Percentiles rank a stretch among this genome's conserved stretches.
These are phyloP conservation scores for Microdochium trichocladiopsis DNA, from an alignment of 2,329 filamentous ascomycete genomes.

Conservation along the genomic window DNA sequence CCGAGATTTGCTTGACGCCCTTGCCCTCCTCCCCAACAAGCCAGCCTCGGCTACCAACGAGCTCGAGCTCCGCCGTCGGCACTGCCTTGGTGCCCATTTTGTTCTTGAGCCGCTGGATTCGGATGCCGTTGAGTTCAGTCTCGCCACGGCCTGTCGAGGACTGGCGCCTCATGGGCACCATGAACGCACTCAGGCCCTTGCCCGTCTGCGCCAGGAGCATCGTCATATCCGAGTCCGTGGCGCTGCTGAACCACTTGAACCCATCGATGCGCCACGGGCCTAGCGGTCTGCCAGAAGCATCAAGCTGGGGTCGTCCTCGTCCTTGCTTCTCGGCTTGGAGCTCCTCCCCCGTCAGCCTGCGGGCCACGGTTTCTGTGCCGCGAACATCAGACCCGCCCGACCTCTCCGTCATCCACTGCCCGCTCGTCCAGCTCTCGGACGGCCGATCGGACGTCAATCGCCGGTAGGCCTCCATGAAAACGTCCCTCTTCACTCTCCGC, in stretches of 20 bases:
- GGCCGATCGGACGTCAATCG: conserved; percentile 36
- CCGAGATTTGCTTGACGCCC: conserved; percentile 51
- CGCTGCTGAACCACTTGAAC: conserved; percentile 59
- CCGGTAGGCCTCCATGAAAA: conserved; percentile 31
- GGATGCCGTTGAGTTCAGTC: conserved; percentile 46
- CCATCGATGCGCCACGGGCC: conserved; percentile 42
- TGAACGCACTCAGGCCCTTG: conserved; percentile 44
- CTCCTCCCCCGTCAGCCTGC: conserved; percentile 6
- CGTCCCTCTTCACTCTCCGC: conserved; percentile 3
- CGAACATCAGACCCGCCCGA: conserved; percentile 51
- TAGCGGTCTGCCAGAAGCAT: conserved; percentile 6
- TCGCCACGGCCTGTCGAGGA: conserved; percentile 1
- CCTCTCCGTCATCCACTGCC: conserved; percentile 59
- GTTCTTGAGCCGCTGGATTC: conserved; percentile 51
- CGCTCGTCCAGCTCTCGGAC: conserved; percentile 45
- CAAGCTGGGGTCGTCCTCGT: conserved; percentile 2
- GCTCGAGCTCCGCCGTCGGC: conserved; percentile 55
- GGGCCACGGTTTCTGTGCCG: conserved; percentile 47
- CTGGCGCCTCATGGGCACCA: conserved; percentile 36
- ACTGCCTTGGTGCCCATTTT: conserved; percentile 56
- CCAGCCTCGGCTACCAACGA: conserved; percentile 40
- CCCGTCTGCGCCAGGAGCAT: conserved; percentile 47
- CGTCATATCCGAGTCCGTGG: conserved; percentile 52
- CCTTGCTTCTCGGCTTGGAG: conserved; percentile 12
- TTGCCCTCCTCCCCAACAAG: conserved; percentile 50